Base-by-base conservation (phyloP, 768 basidiomycete species). In the Calocybe gangraenosa region DNA sequence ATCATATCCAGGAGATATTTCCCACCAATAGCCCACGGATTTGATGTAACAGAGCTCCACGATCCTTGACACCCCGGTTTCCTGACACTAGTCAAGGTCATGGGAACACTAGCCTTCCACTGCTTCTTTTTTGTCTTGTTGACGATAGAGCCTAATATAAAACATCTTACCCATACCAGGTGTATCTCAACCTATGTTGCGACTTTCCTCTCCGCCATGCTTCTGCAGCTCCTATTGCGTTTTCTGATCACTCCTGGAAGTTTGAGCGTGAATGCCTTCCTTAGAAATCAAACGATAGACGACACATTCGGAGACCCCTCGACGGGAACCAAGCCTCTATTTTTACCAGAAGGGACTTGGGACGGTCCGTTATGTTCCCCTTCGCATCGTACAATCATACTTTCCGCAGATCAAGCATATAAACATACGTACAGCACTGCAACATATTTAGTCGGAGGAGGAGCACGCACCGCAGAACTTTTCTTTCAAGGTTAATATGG, bases 371-470 rank as follows among this genome's bases (percentile, higher is more conserved):
- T 4, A 13, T 48, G 50, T 35, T 6, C 22, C 1, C 58, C 42
- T 3, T 22, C 44, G 4, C 23, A 52, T 6, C 66, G 66, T 28
- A 30, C 34, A 8, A 54, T 68, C 10, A 38, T 39, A 3, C 62
- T 64, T 2, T 52, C 64, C 33, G 18, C 32, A 0, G 30, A 25
- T 7, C 17, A 50, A 22, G 52, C 63, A 0, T 63, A 59, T 49
- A 46, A 55, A 19, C 47, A 52, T 2, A 68, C 67, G 10, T 67
- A 63, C 46, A 58, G 57, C n/a, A 60, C 61, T n/a, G 59, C 64
- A 11, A 68, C 66, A 7, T 66, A 64, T 44, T 53, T 54, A 46
- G 60, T 64, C 9, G 38, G 35, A 3, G 39, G 58, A 14, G 46
- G 49, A 2, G 48, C 51, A 8, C 60, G 54, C 3, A 57, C 49